Conservation (phyloP, 768 basidiomycete genomes). For the Tricholoma sp. region DNA sequence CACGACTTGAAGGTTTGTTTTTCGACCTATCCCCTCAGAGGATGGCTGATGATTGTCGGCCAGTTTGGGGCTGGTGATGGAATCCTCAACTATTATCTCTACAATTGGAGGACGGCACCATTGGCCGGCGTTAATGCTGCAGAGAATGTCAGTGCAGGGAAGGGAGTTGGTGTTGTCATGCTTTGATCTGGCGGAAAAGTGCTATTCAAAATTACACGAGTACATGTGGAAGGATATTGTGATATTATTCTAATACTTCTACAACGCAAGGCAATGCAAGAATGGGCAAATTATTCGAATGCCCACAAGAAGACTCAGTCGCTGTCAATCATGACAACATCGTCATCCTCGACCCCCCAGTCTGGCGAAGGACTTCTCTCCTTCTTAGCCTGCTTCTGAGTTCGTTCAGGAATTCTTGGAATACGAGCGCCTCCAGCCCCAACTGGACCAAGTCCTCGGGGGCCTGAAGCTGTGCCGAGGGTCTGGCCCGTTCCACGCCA, state of each 20-base stretch:
- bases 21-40: neutral
- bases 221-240: neutral
- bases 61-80: constrained; percentile 95
- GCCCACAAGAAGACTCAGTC: constrained; percentile 37
- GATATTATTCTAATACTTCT: neutral
- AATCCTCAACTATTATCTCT: constrained; percentile 85
- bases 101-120: constrained; percentile 88
- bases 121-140: constrained; percentile 64
- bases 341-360: constrained; percentile 81
- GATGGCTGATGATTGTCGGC: constrained; percentile 4
- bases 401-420: constrained; percentile 39
- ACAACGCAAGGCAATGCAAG: neutral
- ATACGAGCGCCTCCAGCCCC: constrained; percentile 54
- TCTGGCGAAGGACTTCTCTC: constrained; percentile 69
- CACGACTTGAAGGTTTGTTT: constrained; percentile 71
- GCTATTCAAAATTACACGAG: neutral
- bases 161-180: constrained; percentile 92
- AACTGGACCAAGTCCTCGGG: constrained; percentile 36
- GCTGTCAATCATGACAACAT: constrained; percentile 80
- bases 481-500: constrained; percentile 49
- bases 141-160: constrained; percentile 55
- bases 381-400: constrained; percentile 30
- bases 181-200: constrained; percentile 39
- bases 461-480: constrained; percentile 36
- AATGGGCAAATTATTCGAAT: neutral